Percentiles rank a stretch among this genome's conserved stretches.
Conservation (phyloP, 169 alveolate genomes). For the Perkinsus olseni region DNA sequence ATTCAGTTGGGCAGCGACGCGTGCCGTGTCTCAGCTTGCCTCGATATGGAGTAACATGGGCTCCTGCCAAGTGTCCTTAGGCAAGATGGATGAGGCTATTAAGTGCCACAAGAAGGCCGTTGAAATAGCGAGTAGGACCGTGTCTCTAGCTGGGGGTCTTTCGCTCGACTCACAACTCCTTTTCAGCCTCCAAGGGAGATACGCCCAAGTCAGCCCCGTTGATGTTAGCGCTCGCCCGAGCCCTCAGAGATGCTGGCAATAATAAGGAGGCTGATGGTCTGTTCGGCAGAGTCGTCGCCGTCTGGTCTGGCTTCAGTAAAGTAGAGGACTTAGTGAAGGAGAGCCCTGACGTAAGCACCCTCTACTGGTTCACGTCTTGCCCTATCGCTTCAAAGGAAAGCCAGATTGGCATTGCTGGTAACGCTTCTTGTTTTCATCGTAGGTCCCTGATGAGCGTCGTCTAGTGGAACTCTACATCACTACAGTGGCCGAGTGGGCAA, state of each 20-base stretch:
- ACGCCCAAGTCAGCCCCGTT: not conserved
- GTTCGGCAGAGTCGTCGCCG: not conserved
- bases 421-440: not conserved
- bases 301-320: not conserved
- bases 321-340: not conserved
- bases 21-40: not conserved
- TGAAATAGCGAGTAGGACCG: not conserved
- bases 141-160: not conserved
- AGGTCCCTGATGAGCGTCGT: not conserved
- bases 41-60: not conserved
- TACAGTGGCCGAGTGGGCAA: not conserved
- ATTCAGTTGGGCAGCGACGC: not conserved
- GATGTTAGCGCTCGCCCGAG: not conserved
- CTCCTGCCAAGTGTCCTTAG: not conserved
- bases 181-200: not conserved
- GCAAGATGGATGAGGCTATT: not conserved
- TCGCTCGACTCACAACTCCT: not conserved
- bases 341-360: not conserved
- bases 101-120: slow-evolving; percentile 2
- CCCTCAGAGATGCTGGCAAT: not conserved
- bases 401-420: not conserved
- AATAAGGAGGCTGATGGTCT: not conserved
- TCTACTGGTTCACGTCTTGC: not conserved
- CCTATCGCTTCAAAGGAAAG: no score
- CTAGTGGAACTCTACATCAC: not conserved